Evolutionary conservation across 2,329 filamentous ascomycete genomes (phyloP), one percentile per base, ranked within the genome.

Genomic region (Pseudopithomyces maydicus): DNA sequence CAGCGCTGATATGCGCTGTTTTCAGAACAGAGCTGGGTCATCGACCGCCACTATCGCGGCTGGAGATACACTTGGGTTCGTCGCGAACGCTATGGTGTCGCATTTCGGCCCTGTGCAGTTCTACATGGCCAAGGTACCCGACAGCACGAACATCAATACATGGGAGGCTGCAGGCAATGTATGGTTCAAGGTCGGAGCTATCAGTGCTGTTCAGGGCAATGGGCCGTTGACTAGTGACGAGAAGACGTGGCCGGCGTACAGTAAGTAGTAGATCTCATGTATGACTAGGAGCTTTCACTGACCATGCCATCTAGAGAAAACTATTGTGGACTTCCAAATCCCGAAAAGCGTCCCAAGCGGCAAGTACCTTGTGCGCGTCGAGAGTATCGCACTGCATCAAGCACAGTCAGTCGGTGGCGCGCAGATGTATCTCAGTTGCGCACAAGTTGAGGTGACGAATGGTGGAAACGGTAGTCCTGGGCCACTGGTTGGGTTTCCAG

Each of bases 31-130:
- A 19, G 73, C 77, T 42, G 79, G 78, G 2, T 75, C 75, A 0
- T 68, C 73, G 47, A 80, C 77, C 1, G 76, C 78, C 57, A 78
- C 72, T 42, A 75, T 81, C 6, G 76, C 77, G 10, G 81, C 81
- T 15, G 80, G 81, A 19, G 72, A 74, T 11, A 77, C 74, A 0
- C 66, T 84, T 1, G 73, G 74, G n/a, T 81, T 81, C 71, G 78
- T 77, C 15, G 76, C 78, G 14, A 75, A 76, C 41, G 60, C 79
- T 1, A 72, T 74, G 29, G 74, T 83, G 1, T 78, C 76, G 26
- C 84, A 87, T 70, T 78, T 82, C 56, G 83, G 84, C 1, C 83
- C 83, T 15, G 81, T 81, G 2, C 72, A 84, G 60, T 82, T 82
- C 1, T 85, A 85, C 65, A 77, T 85, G 55, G 84, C 84, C 63